Evolutionary conservation across 805 yeast genomes (phyloP), one percentile per base, ranked within the genome.

Genomic region (Teunomyces barrocoloradensis): DNA sequence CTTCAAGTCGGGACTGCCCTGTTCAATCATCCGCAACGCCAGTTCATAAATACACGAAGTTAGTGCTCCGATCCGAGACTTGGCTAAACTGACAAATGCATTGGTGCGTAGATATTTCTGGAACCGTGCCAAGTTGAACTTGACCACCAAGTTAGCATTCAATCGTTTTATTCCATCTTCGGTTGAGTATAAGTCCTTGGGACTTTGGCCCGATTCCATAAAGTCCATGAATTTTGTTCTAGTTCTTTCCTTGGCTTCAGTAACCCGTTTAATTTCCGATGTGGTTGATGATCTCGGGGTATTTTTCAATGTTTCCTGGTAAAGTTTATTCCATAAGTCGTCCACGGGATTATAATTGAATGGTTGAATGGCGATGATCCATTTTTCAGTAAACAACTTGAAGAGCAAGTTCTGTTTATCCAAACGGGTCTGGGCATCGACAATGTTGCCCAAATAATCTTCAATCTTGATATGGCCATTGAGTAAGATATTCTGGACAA

Each of bases 401-500:
- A 57, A 58, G 43, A 69, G 58, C 23, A 64, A 34, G 11, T 56
- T 56, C 53, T 64, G 63, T 46, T 59, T 59, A 11, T 54, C 53
- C 43, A 57, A 47, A 28, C 51, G 53, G 15, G 45, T 42, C 15
- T 57, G 56, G 7, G 57, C 59, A 25, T 57, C 62, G n/a, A 50
- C 59, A 17, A 61, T 54, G 28, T 56, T 54, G 15, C 52, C 56
- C 33, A 73, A 42, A 44, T 65, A 71, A 52, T 85, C 89, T 2
- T 69, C 64, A 2, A 80, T 68, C 4, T 81, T 75, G 46, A 89
- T 61, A 55, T 83, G 82, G 0, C 96, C 97, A 45, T 80, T 68
- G 4, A 81, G 75, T n/a, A 88, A 61, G 38, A 89, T 68, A 57
- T 85, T 86, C 57, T 85, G 89, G 10, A 87, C 71, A 18, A 87